These are phyloP conservation scores for Benincasa hispida DNA, from an alignment of 306 rosid species.

Conservation along the genomic window DNA sequence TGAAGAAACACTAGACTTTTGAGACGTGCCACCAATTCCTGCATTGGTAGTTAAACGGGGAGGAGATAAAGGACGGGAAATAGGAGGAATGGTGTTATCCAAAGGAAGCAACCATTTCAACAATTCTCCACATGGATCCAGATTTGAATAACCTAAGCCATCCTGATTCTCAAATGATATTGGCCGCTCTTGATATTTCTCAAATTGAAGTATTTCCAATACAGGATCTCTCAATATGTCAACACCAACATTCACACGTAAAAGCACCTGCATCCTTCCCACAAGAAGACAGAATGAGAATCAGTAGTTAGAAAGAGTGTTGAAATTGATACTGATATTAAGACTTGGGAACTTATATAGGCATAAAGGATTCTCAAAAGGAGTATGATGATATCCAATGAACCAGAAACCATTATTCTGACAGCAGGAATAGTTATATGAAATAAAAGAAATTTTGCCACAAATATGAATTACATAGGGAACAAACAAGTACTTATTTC, in stretches of 20 bases:
- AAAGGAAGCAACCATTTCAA: conserved; percentile 88
- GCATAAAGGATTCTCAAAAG: conserved; percentile 8
- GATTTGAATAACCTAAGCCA: conserved; percentile 26
- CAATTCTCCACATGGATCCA: conserved; percentile 64
- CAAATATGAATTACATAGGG: neutral
- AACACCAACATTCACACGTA: conserved; percentile 71
- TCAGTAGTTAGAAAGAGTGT: conserved; percentile 18
- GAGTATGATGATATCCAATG: neutral
- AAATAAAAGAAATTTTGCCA: neutral
- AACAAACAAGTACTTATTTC: neutral
- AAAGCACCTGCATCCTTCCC: conserved; percentile 96
- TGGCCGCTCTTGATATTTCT: conserved; percentile 43
- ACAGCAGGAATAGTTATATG: neutral
- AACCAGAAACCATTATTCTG: neutral
- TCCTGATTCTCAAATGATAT: conserved; percentile 26
- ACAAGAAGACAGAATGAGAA: conserved; percentile 46
- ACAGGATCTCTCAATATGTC: conserved; percentile 64
- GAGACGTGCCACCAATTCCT: conserved; percentile 45
- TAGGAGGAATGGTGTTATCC: conserved; percentile 48
- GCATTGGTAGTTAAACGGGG: conserved; percentile 36
- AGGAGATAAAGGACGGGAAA: conserved; percentile 44
- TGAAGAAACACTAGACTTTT: conserved; percentile 34
- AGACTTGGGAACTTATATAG: neutral
- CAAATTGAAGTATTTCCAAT: conserved; percentile 92
- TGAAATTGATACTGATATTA: conserved; percentile 9